Base-by-base conservation (phyloP, 495 filamentous ascomycete species). In the Delitschia confertaspora region DNA sequence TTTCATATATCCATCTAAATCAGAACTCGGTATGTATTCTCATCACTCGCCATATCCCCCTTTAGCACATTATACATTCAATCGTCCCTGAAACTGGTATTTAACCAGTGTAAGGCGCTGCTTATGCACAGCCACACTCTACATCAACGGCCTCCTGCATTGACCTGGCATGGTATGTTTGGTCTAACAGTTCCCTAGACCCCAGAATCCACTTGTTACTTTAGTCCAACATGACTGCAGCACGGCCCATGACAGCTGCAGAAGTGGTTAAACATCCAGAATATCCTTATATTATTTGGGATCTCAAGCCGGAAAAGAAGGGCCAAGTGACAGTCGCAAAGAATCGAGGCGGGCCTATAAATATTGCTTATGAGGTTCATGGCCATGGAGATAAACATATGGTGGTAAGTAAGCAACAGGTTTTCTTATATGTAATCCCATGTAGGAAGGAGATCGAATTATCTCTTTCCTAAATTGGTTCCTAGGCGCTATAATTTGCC, bases 291-390 rank as follows among this genome's bases (percentile, higher is more conserved):
- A 56, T 71, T n/a, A 64, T 77, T 56, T 87, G 79, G 77, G 63
- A 74, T 18, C 73, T 89, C 4, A 66, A 72, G 39, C 75, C 82
- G 0, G 65, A 73, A 20, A 61, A 65, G 23, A 67, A 71, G 22
- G 83, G 77, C 11, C 67, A 68, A 37, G 49, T 71, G n/a, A 57
- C 72, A 2, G 81, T 85, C 25, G 83, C 79, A 3, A 60, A 66
- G 8, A 71, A 67, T 22, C 66, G 83, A 50, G 82, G 81, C 16
- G 81, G 82, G 0, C 82, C 82, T 0, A 61, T 86, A 38, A 72
- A 81, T 7, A 76, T 89, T 37, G 67, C 73, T 33, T 88, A 79
- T 66, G 83, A 93, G 56, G 70, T 88, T 23, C 85, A 93, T 65
- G 86, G 86, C 30, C 66, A 70, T 19, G 86, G 86, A 0, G 73